Conservation (phyloP, 345 rosid genomes). For the Eutrema japonicum region DNA sequence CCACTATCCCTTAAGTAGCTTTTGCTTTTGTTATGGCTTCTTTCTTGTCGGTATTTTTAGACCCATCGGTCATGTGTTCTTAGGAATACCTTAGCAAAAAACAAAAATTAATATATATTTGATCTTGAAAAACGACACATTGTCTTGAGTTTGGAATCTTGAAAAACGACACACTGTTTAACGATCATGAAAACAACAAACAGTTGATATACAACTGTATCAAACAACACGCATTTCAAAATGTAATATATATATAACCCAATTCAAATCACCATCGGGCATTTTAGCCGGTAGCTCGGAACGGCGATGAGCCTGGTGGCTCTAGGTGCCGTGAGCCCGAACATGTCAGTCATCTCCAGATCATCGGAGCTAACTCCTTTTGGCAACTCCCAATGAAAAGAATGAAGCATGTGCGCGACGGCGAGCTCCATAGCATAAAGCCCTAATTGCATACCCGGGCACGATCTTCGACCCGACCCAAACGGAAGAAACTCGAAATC, state of each 20-base stretch:
- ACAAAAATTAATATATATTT: no score
- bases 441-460: slow-evolving; percentile 86
- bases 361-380: slow-evolving; percentile 63
- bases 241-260: background rate
- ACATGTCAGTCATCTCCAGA: slow-evolving; percentile 65
- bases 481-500: slow-evolving; percentile 73
- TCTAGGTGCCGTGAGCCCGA: slow-evolving; percentile 82
- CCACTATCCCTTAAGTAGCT: background rate
- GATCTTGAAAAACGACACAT: background rate
- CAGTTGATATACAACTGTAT: background rate
- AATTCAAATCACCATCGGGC: slow-evolving; percentile 40
- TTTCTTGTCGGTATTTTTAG: background rate
- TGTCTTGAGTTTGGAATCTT: background rate
- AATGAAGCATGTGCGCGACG: slow-evolving; percentile 70
- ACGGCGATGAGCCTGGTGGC: slow-evolving; percentile 64
- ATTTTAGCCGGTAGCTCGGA: slow-evolving; percentile 55
- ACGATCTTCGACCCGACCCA: slow-evolving; percentile 83
- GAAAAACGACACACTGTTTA: slow-evolving; percentile 1
- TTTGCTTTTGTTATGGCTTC: background rate
- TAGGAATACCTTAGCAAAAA: no score
- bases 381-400: slow-evolving; percentile 73
- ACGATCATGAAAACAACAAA: background rate
- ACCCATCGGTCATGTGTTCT: no score
- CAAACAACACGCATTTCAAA: slow-evolving; percentile 9
- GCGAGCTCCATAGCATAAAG: slow-evolving; percentile 68